These are phyloP conservation scores for Candida multigemmis DNA, from an alignment of 805 yeast genomes.

Conservation along the genomic window DNA sequence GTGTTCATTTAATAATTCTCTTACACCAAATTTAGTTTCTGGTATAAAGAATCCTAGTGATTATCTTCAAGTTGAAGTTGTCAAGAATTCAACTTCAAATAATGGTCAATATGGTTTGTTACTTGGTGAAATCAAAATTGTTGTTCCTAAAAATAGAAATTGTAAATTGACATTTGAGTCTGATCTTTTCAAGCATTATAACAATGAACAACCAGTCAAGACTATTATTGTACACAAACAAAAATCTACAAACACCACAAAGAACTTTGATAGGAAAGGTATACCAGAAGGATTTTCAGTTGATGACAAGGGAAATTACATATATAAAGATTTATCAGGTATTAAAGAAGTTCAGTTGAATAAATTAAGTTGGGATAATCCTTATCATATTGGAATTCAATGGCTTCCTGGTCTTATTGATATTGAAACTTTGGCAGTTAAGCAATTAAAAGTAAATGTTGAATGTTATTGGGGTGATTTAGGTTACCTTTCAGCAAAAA, in stretches of 20 bases:
- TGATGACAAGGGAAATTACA: slow-evolving; percentile 32
- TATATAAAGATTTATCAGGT: slow-evolving; percentile 50
- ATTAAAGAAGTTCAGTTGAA: slow-evolving; percentile 57
- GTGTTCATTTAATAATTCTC: slow-evolving; percentile 43
- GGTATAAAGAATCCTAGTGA: slow-evolving; percentile 26
- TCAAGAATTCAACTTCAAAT: slow-evolving; percentile 38
- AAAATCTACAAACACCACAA: slow-evolving; percentile 6
- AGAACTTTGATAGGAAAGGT: slow-evolving; percentile 4
- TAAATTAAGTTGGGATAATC: slow-evolving; percentile 51
- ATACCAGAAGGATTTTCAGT: slow-evolving; percentile 39
- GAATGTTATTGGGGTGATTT: slow-evolving; percentile 78
- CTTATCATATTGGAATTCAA: slow-evolving; percentile 56
- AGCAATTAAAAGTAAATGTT: slow-evolving; percentile 45
- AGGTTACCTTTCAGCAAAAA: slow-evolving; percentile 31
- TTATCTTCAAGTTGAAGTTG: slow-evolving; percentile 41
- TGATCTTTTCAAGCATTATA: slow-evolving; percentile 5
- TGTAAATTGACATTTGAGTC: slow-evolving; percentile 54
- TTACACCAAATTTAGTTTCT: slow-evolving; percentile 32
- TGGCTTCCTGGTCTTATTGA: slow-evolving; percentile 64
- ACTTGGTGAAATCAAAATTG: slow-evolving; percentile 51
- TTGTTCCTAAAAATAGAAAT: slow-evolving; percentile 51
- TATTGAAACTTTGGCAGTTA: slow-evolving; percentile 12
- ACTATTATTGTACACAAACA: slow-evolving; percentile 45
- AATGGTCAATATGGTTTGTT: slow-evolving; percentile 55
- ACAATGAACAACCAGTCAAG: slow-evolving; percentile 50